These are phyloP conservation scores for Stephanodiscus triporus DNA, from an alignment of 108 stramenopile genomes.

Conservation along the genomic window DNA sequence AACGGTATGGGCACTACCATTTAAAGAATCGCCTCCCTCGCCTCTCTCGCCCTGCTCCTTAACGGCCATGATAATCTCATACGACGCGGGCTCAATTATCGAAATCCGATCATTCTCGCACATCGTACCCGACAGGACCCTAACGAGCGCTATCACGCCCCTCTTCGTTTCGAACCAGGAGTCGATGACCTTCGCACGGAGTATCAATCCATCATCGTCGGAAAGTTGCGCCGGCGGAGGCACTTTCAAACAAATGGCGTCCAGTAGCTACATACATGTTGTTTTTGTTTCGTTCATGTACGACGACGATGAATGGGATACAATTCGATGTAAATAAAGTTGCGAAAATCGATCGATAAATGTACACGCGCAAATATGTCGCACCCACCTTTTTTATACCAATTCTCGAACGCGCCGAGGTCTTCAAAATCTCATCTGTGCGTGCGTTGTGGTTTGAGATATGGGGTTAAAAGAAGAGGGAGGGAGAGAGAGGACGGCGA, in stretches of 20 bases:
- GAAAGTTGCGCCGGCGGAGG: slow-evolving; percentile 65
- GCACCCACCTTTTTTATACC: slow-evolving; percentile 71
- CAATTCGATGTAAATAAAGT: too few species aligned
- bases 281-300: not conserved
- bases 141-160: slow-evolving; percentile 78
- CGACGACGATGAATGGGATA: too few species aligned
- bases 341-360: too few species aligned
- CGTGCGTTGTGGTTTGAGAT: not conserved
- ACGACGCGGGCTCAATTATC: slow-evolving; percentile 42
- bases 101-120: slow-evolving; percentile 61
- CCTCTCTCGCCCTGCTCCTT: not conserved
- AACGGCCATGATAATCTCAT: not conserved
- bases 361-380: too few species aligned
- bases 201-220: slow-evolving; percentile 58
- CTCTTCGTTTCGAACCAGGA: slow-evolving; percentile 93
- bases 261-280: slow-evolving; percentile 53
- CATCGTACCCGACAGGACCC: slow-evolving; percentile 75
- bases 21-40: not conserved
- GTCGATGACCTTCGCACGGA: slow-evolving; percentile 95
- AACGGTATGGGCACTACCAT: slow-evolving; percentile 8
- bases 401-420: slow-evolving; percentile 85
- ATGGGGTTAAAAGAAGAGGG: too few species aligned
- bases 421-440: slow-evolving; percentile 56
- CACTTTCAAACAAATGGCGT: slow-evolving; percentile 72
- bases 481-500: too few species aligned